These are phyloP conservation scores for Croton setiger DNA, from an alignment of 441 rosid genomes.

Conservation along the genomic window DNA sequence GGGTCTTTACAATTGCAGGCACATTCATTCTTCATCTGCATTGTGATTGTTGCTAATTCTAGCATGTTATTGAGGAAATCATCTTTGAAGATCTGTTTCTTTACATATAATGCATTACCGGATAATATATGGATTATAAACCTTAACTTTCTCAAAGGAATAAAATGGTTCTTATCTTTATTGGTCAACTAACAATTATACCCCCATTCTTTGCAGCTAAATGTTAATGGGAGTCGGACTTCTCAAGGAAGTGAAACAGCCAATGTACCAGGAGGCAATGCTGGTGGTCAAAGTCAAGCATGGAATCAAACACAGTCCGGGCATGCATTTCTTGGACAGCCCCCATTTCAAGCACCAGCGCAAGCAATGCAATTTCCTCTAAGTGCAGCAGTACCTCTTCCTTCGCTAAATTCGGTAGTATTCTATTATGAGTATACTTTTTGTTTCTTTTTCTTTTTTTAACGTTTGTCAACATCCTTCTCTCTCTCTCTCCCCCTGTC, in stretches of 20 bases:
- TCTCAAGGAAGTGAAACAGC: slow-evolving; percentile 52
- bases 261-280: slow-evolving; percentile 36
- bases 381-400: slow-evolving; percentile 54
- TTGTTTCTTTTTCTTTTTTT: background rate
- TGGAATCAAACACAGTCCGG: slow-evolving; percentile 52
- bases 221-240: slow-evolving; percentile 37
- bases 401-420: slow-evolving; percentile 63
- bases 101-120: background rate
- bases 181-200: slow-evolving; percentile 1
- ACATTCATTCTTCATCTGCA: background rate
- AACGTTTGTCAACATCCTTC: background rate
- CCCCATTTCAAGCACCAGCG: slow-evolving; percentile 53
- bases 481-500: slow-evolving; percentile 7
- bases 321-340: slow-evolving; percentile 47
- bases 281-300: slow-evolving; percentile 44
- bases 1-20: too few relatives aligned
- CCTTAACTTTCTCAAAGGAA: background rate
- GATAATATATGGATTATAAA: background rate
- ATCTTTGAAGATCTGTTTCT: background rate
- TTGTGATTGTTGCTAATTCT: background rate
- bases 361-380: slow-evolving; percentile 70
- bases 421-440: slow-evolving; percentile 6
- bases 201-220: slow-evolving; percentile 39
- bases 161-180: background rate
- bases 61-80: background rate